Base-by-base conservation (phyloP, 306 rosid genomes). In the Vigna hirtella region DNA sequence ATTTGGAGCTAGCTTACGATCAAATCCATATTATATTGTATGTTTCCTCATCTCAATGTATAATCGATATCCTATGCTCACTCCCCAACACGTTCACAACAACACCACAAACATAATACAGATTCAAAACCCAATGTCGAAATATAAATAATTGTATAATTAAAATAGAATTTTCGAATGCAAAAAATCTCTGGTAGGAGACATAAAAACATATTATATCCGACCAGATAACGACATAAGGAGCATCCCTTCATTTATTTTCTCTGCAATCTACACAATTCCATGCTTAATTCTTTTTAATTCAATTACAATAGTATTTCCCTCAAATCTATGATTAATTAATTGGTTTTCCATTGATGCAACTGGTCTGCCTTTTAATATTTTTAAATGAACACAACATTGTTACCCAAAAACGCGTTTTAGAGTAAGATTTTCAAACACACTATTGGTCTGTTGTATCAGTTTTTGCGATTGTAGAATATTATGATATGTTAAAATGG, bases 11-110 rank as follows among this genome's bases (percentile, higher is more conserved):
- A 87, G 77, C 70, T 82, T 80, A 73, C 9, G 58, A 79, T 79
- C 82, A 71, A 42, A 62, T 82, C 45, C 58, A 74, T 55, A 72
- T 81, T 69, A 74, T 55, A 72, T 79, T 69, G 81, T 71, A 81
- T 83, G 82, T 89, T 79, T 65, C 83, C 82, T 61, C 77, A 56
- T 81, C 84, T 78, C 73, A 77, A 79, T 45, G 4, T 43, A 43
- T 79, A 65, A 65, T 64, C 73, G 85, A 88, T 64, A 85, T 82
- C 89, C 90, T 73, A 87, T 85, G 93, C 76, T 67, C 73, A 24
- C 32, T 63, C 47, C 59, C 47, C 85, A 65, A 18, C 36, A 10
- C 48, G 42, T 69, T 62, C 81, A 11, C 13, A 43, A 63, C 70
- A 74, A 78, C 66, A 81, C 84, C 85, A 82, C 49, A 81, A 61